Conservation (phyloP, 2,329 filamentous ascomycete genomes). For the Ceratocystis smalleyi region DNA sequence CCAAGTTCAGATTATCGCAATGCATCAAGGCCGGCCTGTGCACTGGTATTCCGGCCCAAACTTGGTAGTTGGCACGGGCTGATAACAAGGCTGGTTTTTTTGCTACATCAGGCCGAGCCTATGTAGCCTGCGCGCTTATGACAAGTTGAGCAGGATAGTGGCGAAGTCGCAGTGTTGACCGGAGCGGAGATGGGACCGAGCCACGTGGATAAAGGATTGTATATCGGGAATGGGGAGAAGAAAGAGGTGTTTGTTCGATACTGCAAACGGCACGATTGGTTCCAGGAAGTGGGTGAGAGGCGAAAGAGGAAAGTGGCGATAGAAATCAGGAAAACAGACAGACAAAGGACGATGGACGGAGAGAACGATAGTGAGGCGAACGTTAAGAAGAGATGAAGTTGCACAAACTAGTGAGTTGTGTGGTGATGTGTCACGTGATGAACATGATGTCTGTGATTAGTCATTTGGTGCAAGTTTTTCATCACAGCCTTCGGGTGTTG, state of each 20-base stretch:
- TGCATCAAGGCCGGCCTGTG: background rate
- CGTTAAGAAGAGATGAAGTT: background rate
- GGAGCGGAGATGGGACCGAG: constrained; percentile 5
- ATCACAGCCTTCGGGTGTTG: background rate
- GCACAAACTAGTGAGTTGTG: background rate
- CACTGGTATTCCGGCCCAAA: too few species aligned
- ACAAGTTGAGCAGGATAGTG: background rate
- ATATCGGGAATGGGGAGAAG: background rate
- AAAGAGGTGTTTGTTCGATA: background rate
- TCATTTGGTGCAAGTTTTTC: background rate
- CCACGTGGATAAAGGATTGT: background rate
- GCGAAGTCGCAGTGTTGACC: background rate
- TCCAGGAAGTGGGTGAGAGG: background rate
- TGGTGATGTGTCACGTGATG: background rate
- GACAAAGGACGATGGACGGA: too few species aligned
- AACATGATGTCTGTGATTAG: background rate
- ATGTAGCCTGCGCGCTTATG: background rate
- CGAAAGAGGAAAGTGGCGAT: background rate
- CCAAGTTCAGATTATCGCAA: background rate
- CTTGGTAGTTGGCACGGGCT: background rate
- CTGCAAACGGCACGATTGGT: background rate
- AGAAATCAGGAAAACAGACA: background rate
- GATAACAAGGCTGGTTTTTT: background rate
- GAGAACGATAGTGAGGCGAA: background rate
- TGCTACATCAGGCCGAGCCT: too few species aligned